Base-by-base conservation (phyloP, 805 yeast genomes). In the Sugiyamaella smithiae region DNA sequence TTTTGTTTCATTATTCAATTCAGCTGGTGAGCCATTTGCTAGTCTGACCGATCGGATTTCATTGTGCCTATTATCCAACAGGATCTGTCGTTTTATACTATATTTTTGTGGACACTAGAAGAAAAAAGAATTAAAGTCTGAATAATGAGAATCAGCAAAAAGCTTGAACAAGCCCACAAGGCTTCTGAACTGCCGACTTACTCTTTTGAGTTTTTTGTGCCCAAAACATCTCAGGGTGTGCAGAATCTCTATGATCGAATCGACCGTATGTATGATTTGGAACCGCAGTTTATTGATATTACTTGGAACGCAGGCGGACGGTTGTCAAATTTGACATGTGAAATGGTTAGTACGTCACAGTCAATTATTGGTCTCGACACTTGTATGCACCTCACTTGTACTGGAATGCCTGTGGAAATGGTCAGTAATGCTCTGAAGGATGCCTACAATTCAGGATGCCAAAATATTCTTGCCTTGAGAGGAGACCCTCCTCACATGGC, bases 291-390 rank as follows among this genome's bases (percentile, higher is more conserved):
- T 67, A 82, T 93, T 51, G 99, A 93, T 64, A 86, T 93, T 55
- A 93, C 99, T 0, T 93, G 99, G 99, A 91, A 91, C 62, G 99
- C 99, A 2, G 99, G 99, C 35, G 98, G 98, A 4, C 76, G 95
- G 24, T 69, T 85, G 43, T 82, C 95, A 11, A 80, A 81, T 37
- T 71, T 89, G 55, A 89, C 99, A 20, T 85, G 89, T 29, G 98
- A 93, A 57, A 84, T 93, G 78, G 95, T 93, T 4, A 79, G 88
- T 57, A 88, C 95, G 2, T 80, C 97, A 0, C 96, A 90, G 58
- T 82, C 90, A 2, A 90, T 88, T 2, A 73, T 90, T 48, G 97
- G 97, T 6, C 72, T 91, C 52, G 98, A 91, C 62, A 91, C 98
- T 0, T 93, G 98, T 66, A 90, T 93, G 97, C 99, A 93, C 67